A percentile compares a stretch with the other conserved stretches of the same genome.
phyloP scores from a whole-genome alignment of 1,139 yeast species.

The Blastobotrys niveus region DNA sequence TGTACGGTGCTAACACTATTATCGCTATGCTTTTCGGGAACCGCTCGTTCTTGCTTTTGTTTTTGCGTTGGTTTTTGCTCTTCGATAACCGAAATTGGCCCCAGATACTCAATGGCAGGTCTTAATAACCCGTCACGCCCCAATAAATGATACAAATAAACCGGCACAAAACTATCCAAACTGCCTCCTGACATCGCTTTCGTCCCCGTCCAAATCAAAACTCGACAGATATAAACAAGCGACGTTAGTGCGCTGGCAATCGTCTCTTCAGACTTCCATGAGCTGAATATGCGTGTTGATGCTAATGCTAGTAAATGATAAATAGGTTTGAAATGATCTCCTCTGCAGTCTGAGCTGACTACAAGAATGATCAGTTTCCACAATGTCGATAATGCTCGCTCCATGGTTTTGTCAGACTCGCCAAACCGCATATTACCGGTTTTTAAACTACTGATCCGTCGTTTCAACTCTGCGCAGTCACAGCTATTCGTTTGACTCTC shows the following conservation, averaged over 20 bases:
- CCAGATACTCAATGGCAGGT: background rate
- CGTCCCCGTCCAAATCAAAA: background rate
- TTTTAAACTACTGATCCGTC: background rate
- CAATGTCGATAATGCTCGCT: background rate
- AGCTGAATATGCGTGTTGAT: background rate
- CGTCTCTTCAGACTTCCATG: background rate
- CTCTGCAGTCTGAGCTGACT: background rate
- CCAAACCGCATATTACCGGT: background rate
- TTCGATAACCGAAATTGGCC: background rate
- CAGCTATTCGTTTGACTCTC: background rate
- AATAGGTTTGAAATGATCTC: background rate
- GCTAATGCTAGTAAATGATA: slow-evolving; percentile 1
- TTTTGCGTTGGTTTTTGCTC: background rate
- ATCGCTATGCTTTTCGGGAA: background rate
- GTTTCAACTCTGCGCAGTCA: background rate
- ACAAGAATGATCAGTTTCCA: slow-evolving; percentile 1
- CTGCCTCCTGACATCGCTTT: too few species aligned
- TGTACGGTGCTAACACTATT: background rate
- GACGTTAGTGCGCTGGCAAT: background rate
- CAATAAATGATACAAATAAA: background rate
- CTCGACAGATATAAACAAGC: slow-evolving; percentile 1
- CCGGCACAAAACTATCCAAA: background rate
- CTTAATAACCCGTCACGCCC: background rate
- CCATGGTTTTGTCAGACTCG: background rate
- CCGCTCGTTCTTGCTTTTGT: background rate